phyloP scores from a whole-genome alignment of 176 grass and related monocot genomes.

The Oryza meyeriana region DNA sequence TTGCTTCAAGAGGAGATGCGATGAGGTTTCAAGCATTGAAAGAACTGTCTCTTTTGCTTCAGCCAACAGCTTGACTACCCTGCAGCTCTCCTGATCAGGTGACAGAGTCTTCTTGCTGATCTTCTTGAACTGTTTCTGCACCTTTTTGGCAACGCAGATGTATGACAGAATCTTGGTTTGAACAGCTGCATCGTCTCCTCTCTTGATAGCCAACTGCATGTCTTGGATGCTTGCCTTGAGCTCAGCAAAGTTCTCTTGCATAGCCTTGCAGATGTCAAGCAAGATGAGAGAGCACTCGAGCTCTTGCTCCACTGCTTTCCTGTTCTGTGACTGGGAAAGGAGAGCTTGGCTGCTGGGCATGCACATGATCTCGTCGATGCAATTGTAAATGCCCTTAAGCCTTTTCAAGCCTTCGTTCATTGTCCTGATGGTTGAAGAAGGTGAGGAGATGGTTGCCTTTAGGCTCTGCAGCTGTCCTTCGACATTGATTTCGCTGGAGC shows the following conservation, averaged over 20 bases:
- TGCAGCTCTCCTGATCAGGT: background rate
- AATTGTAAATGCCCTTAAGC: conserved; percentile 18
- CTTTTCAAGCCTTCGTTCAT: background rate
- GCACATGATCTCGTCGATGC: conserved; percentile 20
- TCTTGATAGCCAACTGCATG: conserved; percentile 3
- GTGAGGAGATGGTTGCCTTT: conserved; percentile 8
- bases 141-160: background rate
- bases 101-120: background rate
- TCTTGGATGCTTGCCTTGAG: conserved; percentile 20
- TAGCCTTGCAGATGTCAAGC: conserved; percentile 22
- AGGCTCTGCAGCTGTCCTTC: conserved; percentile 30
- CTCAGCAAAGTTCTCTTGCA: background rate
- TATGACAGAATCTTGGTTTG: conserved; percentile 8
- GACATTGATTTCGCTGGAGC: background rate
- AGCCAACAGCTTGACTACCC: background rate
- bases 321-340: conserved; percentile 19
- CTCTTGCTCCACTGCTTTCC: conserved; percentile 35
- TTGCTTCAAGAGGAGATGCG: background rate
- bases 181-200: background rate
- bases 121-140: conserved; percentile 30
- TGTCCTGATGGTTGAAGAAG: background rate
- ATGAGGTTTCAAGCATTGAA: conserved; percentile 26
- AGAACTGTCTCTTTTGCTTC: conserved; percentile 11
- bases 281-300: conserved; percentile 29
- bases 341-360: conserved; percentile 32